A percentile compares a stretch with the other conserved stretches of the same genome.
Conservation (phyloP, 108 stramenopile species). For the Cyclostephanos tholiformis region DNA sequence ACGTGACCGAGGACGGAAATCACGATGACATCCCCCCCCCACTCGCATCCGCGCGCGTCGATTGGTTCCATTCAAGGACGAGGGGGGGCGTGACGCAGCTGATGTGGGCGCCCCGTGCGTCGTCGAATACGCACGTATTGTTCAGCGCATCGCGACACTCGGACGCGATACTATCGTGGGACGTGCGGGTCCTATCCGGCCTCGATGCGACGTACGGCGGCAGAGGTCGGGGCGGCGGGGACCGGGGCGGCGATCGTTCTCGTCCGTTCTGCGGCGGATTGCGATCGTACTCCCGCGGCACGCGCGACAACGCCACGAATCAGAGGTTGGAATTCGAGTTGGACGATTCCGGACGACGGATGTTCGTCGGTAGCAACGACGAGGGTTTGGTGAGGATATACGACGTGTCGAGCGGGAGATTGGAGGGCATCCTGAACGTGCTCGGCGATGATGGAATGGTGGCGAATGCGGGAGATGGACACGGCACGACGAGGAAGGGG, state of each 20-base stretch:
- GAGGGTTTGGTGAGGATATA: slow-evolving; percentile 57
- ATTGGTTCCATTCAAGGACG: slow-evolving; percentile 79
- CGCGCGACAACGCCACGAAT: slow-evolving; percentile 65
- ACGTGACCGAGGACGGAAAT: too few relatives aligned
- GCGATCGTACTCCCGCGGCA: slow-evolving; percentile 56
- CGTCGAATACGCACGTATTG: slow-evolving; percentile 51
- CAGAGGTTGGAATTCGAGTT: slow-evolving; percentile 77
- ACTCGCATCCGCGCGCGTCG: slow-evolving; percentile 68
- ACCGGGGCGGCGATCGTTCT: too few relatives aligned
- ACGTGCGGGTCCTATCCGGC: slow-evolving; percentile 72
- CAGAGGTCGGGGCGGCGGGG: neutral
- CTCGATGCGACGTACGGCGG: slow-evolving; percentile 19
- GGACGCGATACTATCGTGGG: slow-evolving; percentile 77
- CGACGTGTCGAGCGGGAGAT: slow-evolving; percentile 25
- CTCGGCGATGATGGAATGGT: slow-evolving; percentile 10
- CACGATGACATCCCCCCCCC: too few relatives aligned
- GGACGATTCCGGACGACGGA: slow-evolving; percentile 33
- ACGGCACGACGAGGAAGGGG: neutral
- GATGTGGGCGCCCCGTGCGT: slow-evolving; percentile 46
- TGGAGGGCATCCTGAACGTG: slow-evolving; percentile 34
- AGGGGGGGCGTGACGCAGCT: slow-evolving; percentile 80
- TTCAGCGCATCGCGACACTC: slow-evolving; percentile 74
- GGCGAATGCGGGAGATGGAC: too few relatives aligned
- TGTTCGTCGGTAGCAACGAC: slow-evolving; percentile 65
- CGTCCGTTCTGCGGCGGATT: slow-evolving; percentile 58